Conservation (phyloP, 1,139 yeast genomes). For the Torulaspora globosa region DNA sequence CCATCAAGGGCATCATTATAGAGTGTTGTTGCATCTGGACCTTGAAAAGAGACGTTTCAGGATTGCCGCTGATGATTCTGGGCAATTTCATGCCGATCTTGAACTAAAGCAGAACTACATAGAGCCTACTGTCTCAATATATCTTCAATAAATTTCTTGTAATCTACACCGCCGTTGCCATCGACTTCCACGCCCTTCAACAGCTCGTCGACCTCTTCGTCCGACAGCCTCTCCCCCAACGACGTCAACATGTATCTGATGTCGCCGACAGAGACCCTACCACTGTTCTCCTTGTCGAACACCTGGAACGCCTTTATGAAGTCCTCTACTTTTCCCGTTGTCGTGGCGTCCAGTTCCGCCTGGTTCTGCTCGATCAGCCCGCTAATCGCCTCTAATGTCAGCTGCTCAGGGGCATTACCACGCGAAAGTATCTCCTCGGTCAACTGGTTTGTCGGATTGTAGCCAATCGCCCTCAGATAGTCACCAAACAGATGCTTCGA, state of each 20-base stretch:
- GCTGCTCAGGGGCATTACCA: constrained; percentile 21
- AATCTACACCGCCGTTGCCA: constrained; percentile 91
- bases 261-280: constrained; percentile 96
- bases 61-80: constrained; percentile 93
- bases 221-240: constrained; percentile 86
- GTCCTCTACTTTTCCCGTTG: constrained; percentile 54
- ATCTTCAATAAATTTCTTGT: constrained; percentile 89
- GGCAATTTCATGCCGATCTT: constrained; percentile 76
- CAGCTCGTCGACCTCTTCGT: constrained; percentile 90
- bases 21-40: constrained; percentile 88
- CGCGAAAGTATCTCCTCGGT: constrained; percentile 26
- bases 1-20: constrained; percentile 41
- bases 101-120: constrained; percentile 7
- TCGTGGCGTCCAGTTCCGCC: constrained; percentile 32
- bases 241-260: constrained; percentile 89
- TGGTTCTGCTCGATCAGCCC: constrained; percentile 27
- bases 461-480: constrained; percentile 92
- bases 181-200: constrained; percentile 93
- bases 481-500: constrained; percentile 89
- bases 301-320: constrained; percentile 97
- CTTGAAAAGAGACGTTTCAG: constrained; percentile 85
- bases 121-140: constrained; percentile 69
- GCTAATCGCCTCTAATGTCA: constrained; percentile 29
- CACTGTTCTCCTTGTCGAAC: constrained; percentile 92
- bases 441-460: constrained; percentile 72